These are phyloP conservation scores for Pyrenochaeta sp. DNA, from an alignment of 2,329 filamentous ascomycete genomes.

Conservation along the genomic window DNA sequence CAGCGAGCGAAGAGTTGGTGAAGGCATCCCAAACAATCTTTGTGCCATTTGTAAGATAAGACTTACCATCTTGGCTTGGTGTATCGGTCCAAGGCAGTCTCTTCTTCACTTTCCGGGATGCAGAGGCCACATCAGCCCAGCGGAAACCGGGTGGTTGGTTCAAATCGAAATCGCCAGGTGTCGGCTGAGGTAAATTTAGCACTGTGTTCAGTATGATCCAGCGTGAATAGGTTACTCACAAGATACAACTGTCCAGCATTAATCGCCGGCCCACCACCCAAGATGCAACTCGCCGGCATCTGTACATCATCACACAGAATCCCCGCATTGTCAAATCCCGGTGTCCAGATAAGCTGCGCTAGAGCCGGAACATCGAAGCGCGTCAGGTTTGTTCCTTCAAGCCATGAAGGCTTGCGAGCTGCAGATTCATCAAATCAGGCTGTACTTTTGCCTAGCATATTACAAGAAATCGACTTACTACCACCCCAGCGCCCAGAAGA, in stretches of 20 bases:
- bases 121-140: slow-evolving; percentile 63
- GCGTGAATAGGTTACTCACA: neutral
- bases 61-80: slow-evolving; percentile 69
- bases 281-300: slow-evolving; percentile 71
- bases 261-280: slow-evolving; percentile 71
- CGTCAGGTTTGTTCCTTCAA: slow-evolving; percentile 66
- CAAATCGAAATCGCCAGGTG: slow-evolving; percentile 69
- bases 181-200: slow-evolving; percentile 53
- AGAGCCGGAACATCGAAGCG: slow-evolving; percentile 74
- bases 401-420: slow-evolving; percentile 63
- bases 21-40: slow-evolving; percentile 66
- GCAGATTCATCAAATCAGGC: no score
- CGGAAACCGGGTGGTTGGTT: slow-evolving; percentile 68
- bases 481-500: slow-evolving; percentile 71
- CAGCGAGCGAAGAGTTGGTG: slow-evolving; percentile 39
- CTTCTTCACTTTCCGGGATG: slow-evolving; percentile 67
- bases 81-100: slow-evolving; percentile 71
- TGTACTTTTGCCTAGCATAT: no score
- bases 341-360: slow-evolving; percentile 70
- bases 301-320: slow-evolving; percentile 66
- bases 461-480: slow-evolving; percentile 18
- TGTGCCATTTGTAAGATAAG: slow-evolving; percentile 70
- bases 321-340: slow-evolving; percentile 63
- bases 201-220: neutral
- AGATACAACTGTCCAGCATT: slow-evolving; percentile 71